phyloP scores from a whole-genome alignment of 2,329 filamentous ascomycete species.

The Neopestalotiopsis clavispora region DNA sequence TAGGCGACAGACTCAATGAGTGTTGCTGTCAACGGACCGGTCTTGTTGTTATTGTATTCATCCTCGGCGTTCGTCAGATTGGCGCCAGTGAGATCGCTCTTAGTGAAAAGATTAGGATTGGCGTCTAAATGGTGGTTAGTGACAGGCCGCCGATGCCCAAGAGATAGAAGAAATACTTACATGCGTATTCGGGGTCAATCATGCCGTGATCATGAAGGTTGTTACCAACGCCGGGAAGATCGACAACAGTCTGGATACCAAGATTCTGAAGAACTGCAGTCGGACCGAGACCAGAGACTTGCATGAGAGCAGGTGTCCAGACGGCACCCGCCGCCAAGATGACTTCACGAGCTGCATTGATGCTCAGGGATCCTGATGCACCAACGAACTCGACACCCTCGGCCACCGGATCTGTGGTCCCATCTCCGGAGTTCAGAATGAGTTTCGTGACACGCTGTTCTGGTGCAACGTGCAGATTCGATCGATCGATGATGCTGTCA shows the following conservation, averaged over 20 bases:
- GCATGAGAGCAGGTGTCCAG: slow-evolving; percentile 50
- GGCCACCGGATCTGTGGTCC: neutral
- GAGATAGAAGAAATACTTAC: slow-evolving; percentile 8
- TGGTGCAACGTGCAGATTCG: slow-evolving; percentile 11
- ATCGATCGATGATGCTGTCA: slow-evolving; percentile 1
- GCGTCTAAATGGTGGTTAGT: neutral
- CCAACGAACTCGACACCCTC: slow-evolving; percentile 8
- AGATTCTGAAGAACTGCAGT: slow-evolving; percentile 39
- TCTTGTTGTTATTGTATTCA: slow-evolving; percentile 15
- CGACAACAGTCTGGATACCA: slow-evolving; percentile 44
- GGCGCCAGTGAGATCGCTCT: slow-evolving; percentile 4
- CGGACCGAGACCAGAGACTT: slow-evolving; percentile 55
- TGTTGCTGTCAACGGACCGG: slow-evolving; percentile 13
- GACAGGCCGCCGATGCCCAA: neutral
- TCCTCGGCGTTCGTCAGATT: slow-evolving; percentile 34
- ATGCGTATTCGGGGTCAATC: slow-evolving; percentile 29
- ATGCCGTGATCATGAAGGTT: slow-evolving; percentile 49
- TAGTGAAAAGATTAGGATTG: slow-evolving; percentile 20
- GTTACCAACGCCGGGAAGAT: slow-evolving; percentile 54
- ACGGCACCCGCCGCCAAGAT: slow-evolving; percentile 47
- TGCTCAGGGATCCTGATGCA: slow-evolving; percentile 4
- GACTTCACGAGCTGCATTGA: slow-evolving; percentile 49
- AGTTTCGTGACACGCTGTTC: slow-evolving; percentile 8
- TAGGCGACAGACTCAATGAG: slow-evolving; percentile 12
- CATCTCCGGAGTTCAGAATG: slow-evolving; percentile 2